Base-by-base conservation (phyloP, 306 rosid species). In the Ochetophila trinervis region DNA sequence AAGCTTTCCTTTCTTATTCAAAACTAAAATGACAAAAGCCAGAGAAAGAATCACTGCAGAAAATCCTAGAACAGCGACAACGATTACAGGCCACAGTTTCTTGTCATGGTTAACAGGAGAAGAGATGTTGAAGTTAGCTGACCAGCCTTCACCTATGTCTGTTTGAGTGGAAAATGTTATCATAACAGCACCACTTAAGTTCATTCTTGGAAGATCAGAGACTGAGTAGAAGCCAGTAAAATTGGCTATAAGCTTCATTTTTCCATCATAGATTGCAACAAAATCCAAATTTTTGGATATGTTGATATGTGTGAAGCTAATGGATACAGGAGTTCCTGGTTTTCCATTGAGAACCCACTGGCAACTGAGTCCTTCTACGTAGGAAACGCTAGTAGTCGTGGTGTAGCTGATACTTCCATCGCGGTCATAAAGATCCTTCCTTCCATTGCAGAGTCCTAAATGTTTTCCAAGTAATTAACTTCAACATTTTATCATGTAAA, bases 301-400 rank as follows among this genome's bases (percentile, higher is more conserved):
- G 45, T 34, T 57, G 8, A 57, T 57, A 15, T n/a, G 45, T 12
- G 62, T 34, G 22, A 57, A 57, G 62, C 5, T 34, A 30, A 57
- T 17, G 9, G 36, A 34, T 9, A 57, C 45, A 30, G 62, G 62
- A 57, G 45, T 57, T 57, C 62, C 45, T 14, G 62, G 62, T 16
- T 57, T 57, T 57, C 62, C 62, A 57, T 57, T 42, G 44, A 57
- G 62, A 56, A 56, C 60, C 62, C 62, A 57, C 3, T 34, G 42
- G 62, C 45, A 57, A 27, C n/a, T 23, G 44, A 57, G 45, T 57
- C 62, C 62, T n/a, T 57, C 44, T 34, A 30, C 45, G 3, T 57
- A 57, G 44, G 62, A 11, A 30, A 57, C 8, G 22, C 45, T 17
- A 57, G 44, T 13, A 32, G 62, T 14, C 30, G 62, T 5, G 5